Percentiles rank a stretch among this genome's conserved stretches.
Evolutionary conservation across 495 filamentous ascomycete genomes (phyloP).

Genomic region (Aspergillus homomorphus): DNA sequence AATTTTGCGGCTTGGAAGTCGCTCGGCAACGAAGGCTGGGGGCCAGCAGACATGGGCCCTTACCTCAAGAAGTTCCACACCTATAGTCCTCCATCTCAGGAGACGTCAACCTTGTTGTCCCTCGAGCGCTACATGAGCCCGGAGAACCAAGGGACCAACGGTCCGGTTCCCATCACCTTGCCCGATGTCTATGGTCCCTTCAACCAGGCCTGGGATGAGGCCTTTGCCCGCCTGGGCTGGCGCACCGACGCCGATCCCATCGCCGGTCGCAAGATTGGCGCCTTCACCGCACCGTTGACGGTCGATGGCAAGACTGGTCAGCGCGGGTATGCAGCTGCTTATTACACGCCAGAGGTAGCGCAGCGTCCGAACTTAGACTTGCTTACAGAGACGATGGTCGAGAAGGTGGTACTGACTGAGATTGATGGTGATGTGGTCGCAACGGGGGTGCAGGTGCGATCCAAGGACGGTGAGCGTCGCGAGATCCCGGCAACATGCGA

Average conservation of each 20-base stretch:
- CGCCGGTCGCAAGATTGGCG: constrained; percentile 21
- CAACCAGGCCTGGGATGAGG: constrained; percentile 28
- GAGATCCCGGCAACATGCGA: constrained; percentile 30
- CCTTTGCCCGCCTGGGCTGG: constrained; percentile 24
- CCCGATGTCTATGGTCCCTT: constrained; percentile 22
- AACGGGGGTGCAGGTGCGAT: constrained; percentile 35
- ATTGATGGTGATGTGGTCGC: constrained; percentile 20
- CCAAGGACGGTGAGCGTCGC: constrained; percentile 16
- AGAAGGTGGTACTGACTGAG: constrained; percentile 42
- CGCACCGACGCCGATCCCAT: constrained; percentile 23
- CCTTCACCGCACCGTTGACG: constrained; percentile 19
- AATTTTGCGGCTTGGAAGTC: constrained; percentile 49
- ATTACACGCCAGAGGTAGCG: constrained; percentile 27
- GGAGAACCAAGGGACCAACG: constrained; percentile 18
- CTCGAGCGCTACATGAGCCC: constrained; percentile 16
- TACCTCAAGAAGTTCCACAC: constrained; percentile 36
- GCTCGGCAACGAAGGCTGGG: constrained; percentile 53
- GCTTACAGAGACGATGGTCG: constrained; percentile 42
- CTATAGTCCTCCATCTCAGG: constrained; percentile 15
- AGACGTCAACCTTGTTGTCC: constrained; percentile 11
- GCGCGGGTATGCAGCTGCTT: constrained; percentile 40
- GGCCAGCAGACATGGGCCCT: constrained; percentile 42
- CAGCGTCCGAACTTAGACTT: constrained; percentile 46
- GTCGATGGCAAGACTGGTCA: constrained; percentile 23
- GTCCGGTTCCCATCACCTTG: constrained; percentile 26